Evolutionary conservation across 768 basidiomycete genomes (phyloP).

Genomic region (Boletus speciosus): DNA sequence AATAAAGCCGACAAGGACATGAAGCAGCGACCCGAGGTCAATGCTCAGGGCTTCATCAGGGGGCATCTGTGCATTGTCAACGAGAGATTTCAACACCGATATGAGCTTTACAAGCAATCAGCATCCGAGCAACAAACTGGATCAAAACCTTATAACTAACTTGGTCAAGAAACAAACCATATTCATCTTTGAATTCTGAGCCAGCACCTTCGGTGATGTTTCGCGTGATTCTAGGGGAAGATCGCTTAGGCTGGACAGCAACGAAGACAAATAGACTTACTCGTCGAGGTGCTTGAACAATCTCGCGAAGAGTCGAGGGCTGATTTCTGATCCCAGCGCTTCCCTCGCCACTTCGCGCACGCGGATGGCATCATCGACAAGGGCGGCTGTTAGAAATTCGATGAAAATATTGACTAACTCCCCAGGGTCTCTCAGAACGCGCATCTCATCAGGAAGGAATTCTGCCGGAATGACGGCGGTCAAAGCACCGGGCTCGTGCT

Average conservation of each 20-base stretch:
- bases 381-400: slow-evolving; percentile 60
- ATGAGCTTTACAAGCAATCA: slow-evolving; percentile 51
- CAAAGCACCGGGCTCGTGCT: slow-evolving; percentile 48
- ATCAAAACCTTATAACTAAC: slow-evolving; percentile 33
- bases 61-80: slow-evolving; percentile 63
- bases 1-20: slow-evolving; percentile 61
- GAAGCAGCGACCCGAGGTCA: slow-evolving; percentile 59
- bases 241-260: background rate
- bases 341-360: slow-evolving; percentile 80
- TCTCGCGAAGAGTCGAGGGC: slow-evolving; percentile 61
- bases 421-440: slow-evolving; percentile 56
- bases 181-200: slow-evolving; percentile 37
- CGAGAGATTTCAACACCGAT: slow-evolving; percentile 67
- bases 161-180: slow-evolving; percentile 67
- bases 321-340: slow-evolving; percentile 76
- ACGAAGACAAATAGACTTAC: slow-evolving; percentile 41
- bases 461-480: slow-evolving; percentile 51
- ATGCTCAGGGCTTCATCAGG: slow-evolving; percentile 59
- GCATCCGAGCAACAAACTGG: background rate
- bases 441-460: slow-evolving; percentile 68
- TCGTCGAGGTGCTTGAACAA: slow-evolving; percentile 70
- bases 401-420: slow-evolving; percentile 65
- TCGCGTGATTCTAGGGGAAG: slow-evolving; percentile 43
- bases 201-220: slow-evolving; percentile 47
- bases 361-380: slow-evolving; percentile 59